Percentiles rank a stretch among this genome's conserved stretches.
Conservation (phyloP, 202 grass and related monocot species). For the Bolboschoenoplectus hybrid region DNA sequence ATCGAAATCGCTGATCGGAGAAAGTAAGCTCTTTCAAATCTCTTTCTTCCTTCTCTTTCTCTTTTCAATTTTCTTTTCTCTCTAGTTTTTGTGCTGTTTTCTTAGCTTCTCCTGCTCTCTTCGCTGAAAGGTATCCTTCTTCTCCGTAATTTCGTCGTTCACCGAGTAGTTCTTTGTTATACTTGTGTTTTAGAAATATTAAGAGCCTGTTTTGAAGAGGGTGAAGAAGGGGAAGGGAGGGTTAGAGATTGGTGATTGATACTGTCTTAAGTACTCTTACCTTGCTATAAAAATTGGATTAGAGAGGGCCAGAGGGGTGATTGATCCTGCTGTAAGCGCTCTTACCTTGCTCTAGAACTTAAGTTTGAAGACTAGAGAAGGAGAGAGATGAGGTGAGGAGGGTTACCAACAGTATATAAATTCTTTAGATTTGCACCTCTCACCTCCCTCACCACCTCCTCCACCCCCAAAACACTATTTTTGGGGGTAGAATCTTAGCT, state of each 20-base stretch:
- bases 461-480: too few species aligned
- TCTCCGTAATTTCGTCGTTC: neutral
- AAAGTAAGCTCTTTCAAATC: neutral
- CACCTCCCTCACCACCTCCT: too few species aligned
- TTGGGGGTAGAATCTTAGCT: neutral
- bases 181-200: neutral
- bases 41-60: neutral
- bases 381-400: too few species aligned
- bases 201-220: neutral
- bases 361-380: too few species aligned
- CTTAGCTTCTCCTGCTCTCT: neutral
- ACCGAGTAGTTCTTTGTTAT: neutral
- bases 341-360: too few species aligned
- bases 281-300: too few species aligned
- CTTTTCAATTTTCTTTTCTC: neutral
- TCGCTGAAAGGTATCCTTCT: neutral
- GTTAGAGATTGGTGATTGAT: neutral
- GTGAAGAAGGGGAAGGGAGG: neutral
- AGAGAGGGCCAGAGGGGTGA: too few species aligned
- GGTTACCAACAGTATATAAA: neutral
- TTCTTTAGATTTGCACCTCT: neutral
- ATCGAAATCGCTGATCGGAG: slow-evolving; percentile 39
- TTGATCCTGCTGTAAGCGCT: too few species aligned
- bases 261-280: too few species aligned
- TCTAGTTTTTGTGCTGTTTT: neutral